Base-by-base conservation (phyloP, 2,329 filamentous ascomycete genomes). In the Hymenoscyphus albidus region DNA sequence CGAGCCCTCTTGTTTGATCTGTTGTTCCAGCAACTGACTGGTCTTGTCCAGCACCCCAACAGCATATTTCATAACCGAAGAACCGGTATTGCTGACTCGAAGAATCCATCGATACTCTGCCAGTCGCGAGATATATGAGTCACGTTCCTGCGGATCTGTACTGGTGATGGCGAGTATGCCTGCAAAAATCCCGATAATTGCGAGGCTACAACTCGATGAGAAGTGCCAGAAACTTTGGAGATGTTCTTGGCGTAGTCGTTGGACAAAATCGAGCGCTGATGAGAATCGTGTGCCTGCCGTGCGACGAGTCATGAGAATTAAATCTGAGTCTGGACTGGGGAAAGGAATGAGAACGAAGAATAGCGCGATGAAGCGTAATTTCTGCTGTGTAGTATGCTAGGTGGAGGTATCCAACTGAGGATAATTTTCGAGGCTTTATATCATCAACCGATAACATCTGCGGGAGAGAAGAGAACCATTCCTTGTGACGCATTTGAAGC, bases 91-190 rank as follows among this genome's bases (percentile, higher is more conserved):
- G 18, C 44, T 48, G 7, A 48, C 44, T 6, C 44, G 44, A 18
- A 48, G 44, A 48, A 48, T 48, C 44, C 44, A 48, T n/a, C 44
- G 44, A 48, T 48, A 48, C n/a, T 48, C 44, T 10, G 44, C 44
- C 3, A 48, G 18, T 18, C n/a, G n/a, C 44, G 44, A 48, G 10
- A 22, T 48, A 22, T 48, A 48, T 22, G 16, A 18, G 4, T 48
- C n/a, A 4, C 44, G 44, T 48, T 48, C 44, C 18, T 9, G 4
- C 1, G 16, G 18, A 48, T 48, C 44, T 7, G 18, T 18, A 48
- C 44, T 22, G 5, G 44, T 48, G n/a, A 22, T 18, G n/a, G 44
- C 44, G 9, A 48, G n/a, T 16, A 22, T n/a, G 44, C n/a, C 44
- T 16, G 44, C 44, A 48, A 48, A 48, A 2, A 48, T 22, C n/a